Percentiles rank a stretch among this genome's conserved stretches.
Conservation (phyloP, 345 rosid species). For the Stellera chamaejasme region DNA sequence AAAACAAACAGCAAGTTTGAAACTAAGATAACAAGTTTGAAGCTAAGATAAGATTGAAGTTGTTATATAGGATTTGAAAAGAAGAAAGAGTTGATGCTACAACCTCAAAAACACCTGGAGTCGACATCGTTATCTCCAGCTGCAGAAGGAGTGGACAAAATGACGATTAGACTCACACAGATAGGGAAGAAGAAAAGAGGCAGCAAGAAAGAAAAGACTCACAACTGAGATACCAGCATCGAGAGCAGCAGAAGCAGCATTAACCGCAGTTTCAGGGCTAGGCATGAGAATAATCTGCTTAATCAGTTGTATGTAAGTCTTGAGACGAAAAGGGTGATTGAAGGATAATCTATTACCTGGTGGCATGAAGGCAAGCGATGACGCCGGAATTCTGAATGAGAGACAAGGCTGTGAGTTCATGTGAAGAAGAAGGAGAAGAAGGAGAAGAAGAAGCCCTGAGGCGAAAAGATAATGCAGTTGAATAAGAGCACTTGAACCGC, state of each 20-base stretch:
- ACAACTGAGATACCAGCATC: conserved; percentile 50
- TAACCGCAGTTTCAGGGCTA: conserved; percentile 45
- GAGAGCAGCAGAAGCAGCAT: conserved; percentile 49
- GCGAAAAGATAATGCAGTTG: background rate
- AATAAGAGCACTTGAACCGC: too few relatives aligned
- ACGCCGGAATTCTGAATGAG: conserved; percentile 34
- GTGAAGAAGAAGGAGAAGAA: background rate
- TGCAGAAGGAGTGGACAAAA: conserved; percentile 3
- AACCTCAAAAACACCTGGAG: conserved; percentile 60
- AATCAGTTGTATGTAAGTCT: background rate
- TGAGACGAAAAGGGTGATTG: background rate
- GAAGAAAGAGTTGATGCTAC: conserved; percentile 3
- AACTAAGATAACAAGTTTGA: too few relatives aligned
- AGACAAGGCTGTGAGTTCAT: conserved; percentile 19
- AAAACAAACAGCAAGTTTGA: conserved; percentile 2
- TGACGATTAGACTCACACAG: background rate
- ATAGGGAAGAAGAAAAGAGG: conserved; percentile 1
- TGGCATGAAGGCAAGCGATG: conserved; percentile 56
- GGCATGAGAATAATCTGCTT: conserved; percentile 2
- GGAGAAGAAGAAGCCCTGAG: background rate
- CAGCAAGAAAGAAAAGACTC: conserved; percentile 17
- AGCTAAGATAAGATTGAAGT: background rate
- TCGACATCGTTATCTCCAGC: conserved; percentile 54
- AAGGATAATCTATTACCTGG: conserved; percentile 1
- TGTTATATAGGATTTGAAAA: background rate